A percentile compares a stretch with the other conserved stretches of the same genome.
These are phyloP conservation scores for Leccinum variicolor DNA, from an alignment of 768 basidiomycete genomes.

Conservation along the genomic window DNA sequence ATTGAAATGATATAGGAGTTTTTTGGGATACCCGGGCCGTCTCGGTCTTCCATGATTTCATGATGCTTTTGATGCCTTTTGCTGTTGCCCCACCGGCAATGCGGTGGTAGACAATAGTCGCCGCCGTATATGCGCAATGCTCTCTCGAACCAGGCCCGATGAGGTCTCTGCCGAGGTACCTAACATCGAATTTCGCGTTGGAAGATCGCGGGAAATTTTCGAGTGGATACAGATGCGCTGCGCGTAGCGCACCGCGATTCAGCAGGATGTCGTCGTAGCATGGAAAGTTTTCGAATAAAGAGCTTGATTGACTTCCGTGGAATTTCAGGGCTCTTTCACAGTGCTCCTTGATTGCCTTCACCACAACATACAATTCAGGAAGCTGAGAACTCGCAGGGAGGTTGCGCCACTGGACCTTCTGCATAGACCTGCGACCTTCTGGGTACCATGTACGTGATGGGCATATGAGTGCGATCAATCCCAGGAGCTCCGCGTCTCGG, in stretches of 20 bases:
- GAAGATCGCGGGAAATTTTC: slow-evolving; percentile 1
- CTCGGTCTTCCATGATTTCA: slow-evolving; percentile 4
- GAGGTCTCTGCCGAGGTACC: slow-evolving; percentile 12
- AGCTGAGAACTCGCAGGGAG: slow-evolving; percentile 29
- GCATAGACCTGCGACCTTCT: slow-evolving; percentile 34
- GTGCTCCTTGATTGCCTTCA: slow-evolving; percentile 30
- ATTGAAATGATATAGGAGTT: slow-evolving; percentile 13
- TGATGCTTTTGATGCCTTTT: slow-evolving; percentile 1
- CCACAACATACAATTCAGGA: slow-evolving; percentile 21
- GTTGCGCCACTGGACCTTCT: slow-evolving; percentile 34
- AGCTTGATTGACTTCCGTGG: not conserved
- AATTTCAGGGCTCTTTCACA: slow-evolving; percentile 12
- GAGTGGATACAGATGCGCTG: slow-evolving; percentile 11
- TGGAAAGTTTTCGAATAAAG: slow-evolving; percentile 6
- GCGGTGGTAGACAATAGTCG: slow-evolving; percentile 2
- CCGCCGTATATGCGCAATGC: slow-evolving; percentile 15
- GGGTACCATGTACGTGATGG: slow-evolving; percentile 40
- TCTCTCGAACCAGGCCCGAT: slow-evolving; percentile 1
- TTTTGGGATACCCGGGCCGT: not conserved
- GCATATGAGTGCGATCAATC: slow-evolving; percentile 32
- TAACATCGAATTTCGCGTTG: not conserved
- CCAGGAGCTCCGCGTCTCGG: slow-evolving; percentile 31
- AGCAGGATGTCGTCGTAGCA: slow-evolving; percentile 6
- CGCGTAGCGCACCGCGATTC: slow-evolving; percentile 13
- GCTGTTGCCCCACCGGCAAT: not conserved